Evolutionary conservation across 176 grass and related monocot genomes (phyloP).

Genomic region (Paspalum notatum): DNA sequence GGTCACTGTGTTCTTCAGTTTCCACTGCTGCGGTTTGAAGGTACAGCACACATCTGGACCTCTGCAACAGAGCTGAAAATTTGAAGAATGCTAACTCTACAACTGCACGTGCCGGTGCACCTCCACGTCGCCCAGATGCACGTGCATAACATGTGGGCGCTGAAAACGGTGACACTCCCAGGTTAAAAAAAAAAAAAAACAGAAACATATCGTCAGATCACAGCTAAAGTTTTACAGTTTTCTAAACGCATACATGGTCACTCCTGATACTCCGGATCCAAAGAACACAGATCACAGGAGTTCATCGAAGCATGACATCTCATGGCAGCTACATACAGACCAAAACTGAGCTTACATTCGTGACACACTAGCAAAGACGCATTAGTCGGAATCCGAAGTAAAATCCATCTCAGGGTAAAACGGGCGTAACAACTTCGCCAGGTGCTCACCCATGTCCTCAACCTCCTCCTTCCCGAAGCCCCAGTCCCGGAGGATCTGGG

Average conservation of each 20-base stretch:
- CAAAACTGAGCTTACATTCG: neutral
- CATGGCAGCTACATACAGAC: neutral
- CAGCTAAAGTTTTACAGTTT: constrained; percentile 10
- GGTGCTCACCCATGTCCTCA: constrained; percentile 74
- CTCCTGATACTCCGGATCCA: neutral
- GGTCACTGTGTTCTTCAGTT: neutral
- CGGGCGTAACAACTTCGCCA: constrained; percentile 58
- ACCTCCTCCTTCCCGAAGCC: constrained; percentile 86
- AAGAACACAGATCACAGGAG: neutral
- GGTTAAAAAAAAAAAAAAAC: too few relatives aligned
- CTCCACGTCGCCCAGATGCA: neutral
- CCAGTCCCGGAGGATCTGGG: constrained; percentile 64
- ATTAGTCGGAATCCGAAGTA: constrained; percentile 75
- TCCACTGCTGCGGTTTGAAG: neutral
- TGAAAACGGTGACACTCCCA: neutral
- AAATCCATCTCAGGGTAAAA: constrained; percentile 48
- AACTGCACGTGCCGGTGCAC: neutral
- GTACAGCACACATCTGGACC: neutral
- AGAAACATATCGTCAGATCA: neutral
- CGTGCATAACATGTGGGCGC: neutral
- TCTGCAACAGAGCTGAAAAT: neutral
- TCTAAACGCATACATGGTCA: neutral
- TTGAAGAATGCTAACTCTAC: neutral
- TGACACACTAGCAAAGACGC: too few relatives aligned
- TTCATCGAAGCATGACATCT: neutral